Percentiles rank a stretch among this genome's conserved stretches.
These are phyloP conservation scores for Ogataea methylovora DNA, from an alignment of 805 yeast genomes.

Conservation along the genomic window DNA sequence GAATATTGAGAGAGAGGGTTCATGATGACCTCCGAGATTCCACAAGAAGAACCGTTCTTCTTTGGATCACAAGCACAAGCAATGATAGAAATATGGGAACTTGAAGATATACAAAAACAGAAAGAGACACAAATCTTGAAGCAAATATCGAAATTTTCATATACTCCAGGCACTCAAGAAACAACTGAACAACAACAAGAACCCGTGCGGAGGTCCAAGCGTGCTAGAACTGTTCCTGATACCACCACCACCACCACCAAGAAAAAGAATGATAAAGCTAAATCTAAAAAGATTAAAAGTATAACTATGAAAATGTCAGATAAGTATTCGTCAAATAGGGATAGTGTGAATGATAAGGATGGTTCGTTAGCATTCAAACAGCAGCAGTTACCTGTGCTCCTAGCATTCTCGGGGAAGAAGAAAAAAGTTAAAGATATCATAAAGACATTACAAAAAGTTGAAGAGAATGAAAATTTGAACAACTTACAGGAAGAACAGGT, in stretches of 20 bases:
- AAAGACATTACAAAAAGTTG: constrained; percentile 12
- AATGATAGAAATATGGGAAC: constrained; percentile 14
- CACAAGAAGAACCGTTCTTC: constrained; percentile 3
- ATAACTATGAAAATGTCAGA: constrained; percentile 17
- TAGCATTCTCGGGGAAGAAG: constrained; percentile 23
- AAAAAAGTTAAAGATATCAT: constrained; percentile 21
- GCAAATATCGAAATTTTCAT: no score
- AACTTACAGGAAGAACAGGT: no score
- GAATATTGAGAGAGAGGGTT: not conserved
- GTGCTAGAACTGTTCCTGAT: no score
- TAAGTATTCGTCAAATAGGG: no score
- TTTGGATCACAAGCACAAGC: constrained; percentile 19
- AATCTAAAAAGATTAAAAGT: constrained; percentile 11
- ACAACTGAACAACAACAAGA: no score
- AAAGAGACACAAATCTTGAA: constrained; percentile 2
- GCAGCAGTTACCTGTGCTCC: constrained; percentile 12
- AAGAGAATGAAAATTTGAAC: constrained; percentile 3
- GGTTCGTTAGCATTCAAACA: constrained; percentile 1
- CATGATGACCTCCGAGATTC: not conserved
- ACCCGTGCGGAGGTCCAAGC: no score
- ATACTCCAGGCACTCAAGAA: no score
- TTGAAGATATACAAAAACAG: constrained; percentile 1
- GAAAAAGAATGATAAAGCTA: no score
- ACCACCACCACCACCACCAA: no score
- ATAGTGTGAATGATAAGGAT: no score